Evolutionary conservation across 768 basidiomycete genomes (phyloP), one percentile per base, ranked within the genome.

Genomic region (Wakefieldia striispora): DNA sequence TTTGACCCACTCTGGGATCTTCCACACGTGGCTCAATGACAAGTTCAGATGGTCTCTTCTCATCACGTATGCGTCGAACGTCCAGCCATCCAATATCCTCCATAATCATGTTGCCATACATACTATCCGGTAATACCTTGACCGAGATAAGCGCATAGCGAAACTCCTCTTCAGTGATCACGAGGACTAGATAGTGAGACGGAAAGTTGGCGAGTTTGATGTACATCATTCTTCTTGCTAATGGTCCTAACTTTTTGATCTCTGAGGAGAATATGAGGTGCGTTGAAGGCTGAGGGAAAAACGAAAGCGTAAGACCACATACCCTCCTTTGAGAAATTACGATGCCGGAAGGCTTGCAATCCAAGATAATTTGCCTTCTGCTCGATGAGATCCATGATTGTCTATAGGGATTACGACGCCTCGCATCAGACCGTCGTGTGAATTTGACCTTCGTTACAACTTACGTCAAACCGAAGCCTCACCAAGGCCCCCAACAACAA

Each of bases 311-410:
- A 19, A 57, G 67, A 34, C 21, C 11, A 44, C 60, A 9, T 40
- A 89, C 90, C 89, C 60, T 86, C 80, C 31, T 65, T 72, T 2
- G 74, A 63, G 53, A 94, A 82, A 56, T 89, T 85, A 31, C 90
- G 81, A 21, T 75, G 68, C 14, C 83, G 80, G 67, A 81, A 87
- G 49, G 79, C 82, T 62, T 83, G 82, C 36, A 93, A 68, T n/a
- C 93, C 93, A 10, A 95, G 79, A 59, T 91, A 86, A 53, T 74
- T 80, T n/a, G 86, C 88, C 61, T 91, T 93, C 65, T 89, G 86
- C 64, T 94, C 91, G 10, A 86, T 80, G 14, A 86, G 76, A 47
- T 92, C 89, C 37, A 80, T 75, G 52, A 94, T 91, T 6, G 91
- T 91, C 93, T 95, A 55, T n/a, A 8, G n/a, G 41, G 13, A 34